Evolutionary conservation across 768 basidiomycete genomes (phyloP).

Genomic region (Boletus barrowsii): DNA sequence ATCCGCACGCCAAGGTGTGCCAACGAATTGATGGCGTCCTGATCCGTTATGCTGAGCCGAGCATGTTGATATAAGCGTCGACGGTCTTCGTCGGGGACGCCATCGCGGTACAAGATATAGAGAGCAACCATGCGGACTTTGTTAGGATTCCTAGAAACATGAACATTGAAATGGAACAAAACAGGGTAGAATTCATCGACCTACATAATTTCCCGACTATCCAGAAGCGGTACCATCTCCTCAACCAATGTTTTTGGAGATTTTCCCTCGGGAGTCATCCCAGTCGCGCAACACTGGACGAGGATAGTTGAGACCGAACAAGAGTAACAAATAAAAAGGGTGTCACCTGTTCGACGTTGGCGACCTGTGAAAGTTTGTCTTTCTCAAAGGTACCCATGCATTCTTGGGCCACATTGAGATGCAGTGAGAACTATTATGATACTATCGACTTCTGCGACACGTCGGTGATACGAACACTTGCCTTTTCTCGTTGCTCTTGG

Average conservation of each 20-base stretch:
- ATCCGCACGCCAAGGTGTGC: constrained; percentile 80
- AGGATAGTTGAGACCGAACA: background rate
- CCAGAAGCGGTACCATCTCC: constrained; percentile 97
- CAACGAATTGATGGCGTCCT: constrained; percentile 90
- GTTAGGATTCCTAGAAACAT: constrained; percentile 63
- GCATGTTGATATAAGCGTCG: constrained; percentile 95
- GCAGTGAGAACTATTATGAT: constrained; percentile 80
- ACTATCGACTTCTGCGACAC: background rate
- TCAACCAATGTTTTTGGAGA: constrained; percentile 93
- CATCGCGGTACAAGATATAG: constrained; percentile 92
- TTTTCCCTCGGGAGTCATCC: constrained; percentile 87
- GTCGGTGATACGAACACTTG: constrained; percentile 26
- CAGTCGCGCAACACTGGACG: constrained; percentile 86
- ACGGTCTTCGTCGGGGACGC: constrained; percentile 97
- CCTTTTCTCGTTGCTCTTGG: constrained; percentile 94
- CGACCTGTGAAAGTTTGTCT: constrained; percentile 78
- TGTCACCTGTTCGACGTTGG: constrained; percentile 84
- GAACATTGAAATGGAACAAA: background rate
- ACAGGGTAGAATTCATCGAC: constrained; percentile 20
- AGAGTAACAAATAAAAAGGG: background rate
- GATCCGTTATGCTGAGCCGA: constrained; percentile 78
- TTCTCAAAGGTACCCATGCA: constrained; percentile 93
- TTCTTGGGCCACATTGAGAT: constrained; percentile 96
- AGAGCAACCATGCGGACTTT: constrained; percentile 96
- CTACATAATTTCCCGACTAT: constrained; percentile 81